Evolutionary conservation across 345 rosid species (phyloP).

Genomic region (Melaleuca alternifolia): DNA sequence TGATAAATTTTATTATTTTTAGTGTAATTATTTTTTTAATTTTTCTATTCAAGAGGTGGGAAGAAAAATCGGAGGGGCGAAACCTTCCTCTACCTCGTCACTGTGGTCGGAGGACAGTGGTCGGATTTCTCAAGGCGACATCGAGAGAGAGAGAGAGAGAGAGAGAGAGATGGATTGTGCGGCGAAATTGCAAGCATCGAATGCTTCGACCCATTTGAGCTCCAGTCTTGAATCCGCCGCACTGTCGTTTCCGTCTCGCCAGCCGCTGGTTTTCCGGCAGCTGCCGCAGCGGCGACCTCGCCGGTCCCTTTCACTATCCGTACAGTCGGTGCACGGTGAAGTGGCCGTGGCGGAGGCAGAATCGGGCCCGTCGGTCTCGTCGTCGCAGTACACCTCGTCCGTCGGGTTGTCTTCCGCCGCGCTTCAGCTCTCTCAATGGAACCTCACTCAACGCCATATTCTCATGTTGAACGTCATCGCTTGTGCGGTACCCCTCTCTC

Average conservation of each 20-base stretch:
- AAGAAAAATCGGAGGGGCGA: background rate
- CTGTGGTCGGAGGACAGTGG: background rate
- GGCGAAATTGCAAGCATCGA: slow-evolving; percentile 10
- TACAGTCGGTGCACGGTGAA: slow-evolving; percentile 11
- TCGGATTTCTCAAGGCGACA: background rate
- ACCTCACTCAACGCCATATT: slow-evolving; percentile 59
- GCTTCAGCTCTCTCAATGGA: slow-evolving; percentile 46
- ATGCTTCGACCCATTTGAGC: background rate
- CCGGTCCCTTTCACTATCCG: slow-evolving; percentile 6
- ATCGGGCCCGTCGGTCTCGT: slow-evolving; percentile 22
- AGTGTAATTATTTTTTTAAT: too few relatives aligned
- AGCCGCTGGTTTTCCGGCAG: background rate
- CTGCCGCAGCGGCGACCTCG: slow-evolving; percentile 12
- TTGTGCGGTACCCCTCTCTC: slow-evolving; percentile 28
- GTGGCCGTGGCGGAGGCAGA: slow-evolving; percentile 3
- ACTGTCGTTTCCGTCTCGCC: background rate
- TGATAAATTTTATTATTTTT: too few relatives aligned
- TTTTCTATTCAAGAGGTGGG: background rate
- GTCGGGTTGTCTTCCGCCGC: slow-evolving; percentile 33
- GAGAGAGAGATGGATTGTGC: slow-evolving; percentile 14
- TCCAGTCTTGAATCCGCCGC: background rate
- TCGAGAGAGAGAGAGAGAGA: background rate
- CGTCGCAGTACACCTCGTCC: slow-evolving; percentile 32
- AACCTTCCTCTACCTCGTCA: background rate
- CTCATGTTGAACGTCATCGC: slow-evolving; percentile 53